Evolutionary conservation across 202 grass and related monocot species (phyloP).

Genomic region (Hordeum pubiflorum): DNA sequence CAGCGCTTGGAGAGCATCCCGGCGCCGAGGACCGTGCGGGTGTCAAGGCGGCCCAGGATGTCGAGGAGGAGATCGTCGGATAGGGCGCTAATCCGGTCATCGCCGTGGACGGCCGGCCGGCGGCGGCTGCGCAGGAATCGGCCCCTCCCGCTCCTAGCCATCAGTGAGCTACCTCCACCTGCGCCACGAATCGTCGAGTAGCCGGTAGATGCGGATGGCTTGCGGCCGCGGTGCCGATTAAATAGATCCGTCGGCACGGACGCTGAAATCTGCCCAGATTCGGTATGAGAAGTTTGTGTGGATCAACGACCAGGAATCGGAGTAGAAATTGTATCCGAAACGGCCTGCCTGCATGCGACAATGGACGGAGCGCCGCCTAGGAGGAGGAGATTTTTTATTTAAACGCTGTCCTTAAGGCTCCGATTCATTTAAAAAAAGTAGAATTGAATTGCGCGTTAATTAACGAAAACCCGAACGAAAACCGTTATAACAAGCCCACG

Average conservation of each 20-base stretch:
- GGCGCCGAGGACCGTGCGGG: background rate
- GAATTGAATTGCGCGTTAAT: too few species aligned
- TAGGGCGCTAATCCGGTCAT: background rate
- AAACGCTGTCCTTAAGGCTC: too few species aligned
- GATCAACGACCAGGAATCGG: background rate
- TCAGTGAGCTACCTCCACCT: background rate
- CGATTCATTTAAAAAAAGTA: too few species aligned
- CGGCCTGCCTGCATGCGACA: too few species aligned
- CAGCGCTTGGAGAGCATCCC: background rate
- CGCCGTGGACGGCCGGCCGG: background rate
- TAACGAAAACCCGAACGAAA: too few species aligned
- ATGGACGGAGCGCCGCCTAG: too few species aligned
- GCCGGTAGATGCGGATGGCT: background rate
- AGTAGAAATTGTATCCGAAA: background rate
- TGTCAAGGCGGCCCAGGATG: background rate
- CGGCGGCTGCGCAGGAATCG: background rate
- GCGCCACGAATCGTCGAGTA: background rate
- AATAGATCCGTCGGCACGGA: background rate
- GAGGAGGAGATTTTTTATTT: too few species aligned
- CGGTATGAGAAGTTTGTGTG: background rate
- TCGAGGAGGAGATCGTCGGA: background rate
- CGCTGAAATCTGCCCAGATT: background rate
- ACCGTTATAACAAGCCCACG: too few species aligned
- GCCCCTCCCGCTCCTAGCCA: background rate
- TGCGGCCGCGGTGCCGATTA: background rate